Percentiles rank a stretch among this genome's conserved stretches.
phyloP scores from a whole-genome alignment of 768 basidiomycete genomes.

The Megacollybia marginata region DNA sequence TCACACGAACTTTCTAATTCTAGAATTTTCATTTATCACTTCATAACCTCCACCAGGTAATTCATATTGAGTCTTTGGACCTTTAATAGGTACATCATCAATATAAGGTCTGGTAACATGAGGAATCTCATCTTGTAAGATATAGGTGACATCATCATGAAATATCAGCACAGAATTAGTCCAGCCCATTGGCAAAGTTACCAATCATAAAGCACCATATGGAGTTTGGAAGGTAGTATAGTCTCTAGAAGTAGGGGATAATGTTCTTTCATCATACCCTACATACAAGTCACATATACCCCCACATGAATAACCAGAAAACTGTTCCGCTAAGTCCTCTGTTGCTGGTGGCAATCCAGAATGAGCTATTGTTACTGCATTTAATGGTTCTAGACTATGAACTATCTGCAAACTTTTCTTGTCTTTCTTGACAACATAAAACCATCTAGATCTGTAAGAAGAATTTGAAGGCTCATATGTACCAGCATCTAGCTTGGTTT shows the following conservation, averaged over 20 bases:
- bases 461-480: constrained; percentile 5
- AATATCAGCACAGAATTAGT: constrained; percentile 23
- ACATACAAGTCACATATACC: constrained; percentile 15
- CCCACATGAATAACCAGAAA: constrained; percentile 9
- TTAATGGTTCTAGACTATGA: constrained; percentile 15
- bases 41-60: constrained; percentile 10
- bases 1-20: constrained; percentile 20
- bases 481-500: constrained; percentile 9
- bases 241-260: constrained; percentile 18
- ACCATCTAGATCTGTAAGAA: neutral
- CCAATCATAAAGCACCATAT: constrained; percentile 12
- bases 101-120: constrained; percentile 19
- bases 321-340: constrained; percentile 7
- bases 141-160: constrained; percentile 19
- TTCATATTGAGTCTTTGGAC: constrained; percentile 14
- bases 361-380: constrained; percentile 14
- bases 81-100: constrained; percentile 20
- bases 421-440: too few species aligned
- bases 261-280: constrained; percentile 18
- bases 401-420: too few species aligned
- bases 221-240: constrained; percentile 25
- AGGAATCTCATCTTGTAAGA: constrained; percentile 21
- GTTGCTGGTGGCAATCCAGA: constrained; percentile 11
- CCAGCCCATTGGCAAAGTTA: constrained; percentile 23
- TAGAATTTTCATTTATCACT: constrained; percentile 14